A percentile compares a stretch with the other conserved stretches of the same genome.
Evolutionary conservation across 257 asterid genomes (phyloP).

Genomic region (Nicotiana tabacum): DNA sequence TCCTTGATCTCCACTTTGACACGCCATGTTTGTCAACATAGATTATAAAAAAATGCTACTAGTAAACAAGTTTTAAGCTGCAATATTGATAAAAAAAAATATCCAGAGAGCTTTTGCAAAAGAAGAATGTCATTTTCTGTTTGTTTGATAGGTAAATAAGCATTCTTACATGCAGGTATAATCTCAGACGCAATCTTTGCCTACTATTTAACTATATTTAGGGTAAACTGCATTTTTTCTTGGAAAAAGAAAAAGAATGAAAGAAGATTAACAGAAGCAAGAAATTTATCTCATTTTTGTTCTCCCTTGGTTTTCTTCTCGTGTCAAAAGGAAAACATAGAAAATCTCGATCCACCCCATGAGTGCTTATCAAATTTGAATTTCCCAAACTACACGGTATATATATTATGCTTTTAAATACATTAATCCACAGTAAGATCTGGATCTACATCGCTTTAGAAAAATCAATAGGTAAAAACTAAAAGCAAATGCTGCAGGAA

Average conservation of each 20-base stretch:
- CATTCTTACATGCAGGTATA: neutral
- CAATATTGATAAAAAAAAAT: too few species aligned
- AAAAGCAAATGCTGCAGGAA: neutral
- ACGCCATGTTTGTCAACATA: constrained; percentile 2
- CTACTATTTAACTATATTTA: neutral
- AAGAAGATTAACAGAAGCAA: neutral
- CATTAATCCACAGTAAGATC: neutral
- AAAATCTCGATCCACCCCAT: neutral
- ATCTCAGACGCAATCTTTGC: neutral
- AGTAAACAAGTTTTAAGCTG: neutral
- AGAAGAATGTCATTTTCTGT: constrained; percentile 2
- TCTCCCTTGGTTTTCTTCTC: neutral
- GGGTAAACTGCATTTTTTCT: neutral
- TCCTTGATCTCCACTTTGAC: neutral
- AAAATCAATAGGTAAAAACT: neutral
- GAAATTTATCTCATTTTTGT: neutral
- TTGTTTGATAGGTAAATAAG: neutral
- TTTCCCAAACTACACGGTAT: neutral
- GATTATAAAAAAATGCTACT: neutral
- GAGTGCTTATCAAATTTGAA: neutral
- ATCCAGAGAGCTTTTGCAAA: neutral
- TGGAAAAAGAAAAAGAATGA: neutral
- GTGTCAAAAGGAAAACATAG: neutral
- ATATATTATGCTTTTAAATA: neutral
- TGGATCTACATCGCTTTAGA: neutral